Evolutionary conservation across 371 early-diverging fungal species (phyloP).

Genomic region (Mucor plumbeus): DNA sequence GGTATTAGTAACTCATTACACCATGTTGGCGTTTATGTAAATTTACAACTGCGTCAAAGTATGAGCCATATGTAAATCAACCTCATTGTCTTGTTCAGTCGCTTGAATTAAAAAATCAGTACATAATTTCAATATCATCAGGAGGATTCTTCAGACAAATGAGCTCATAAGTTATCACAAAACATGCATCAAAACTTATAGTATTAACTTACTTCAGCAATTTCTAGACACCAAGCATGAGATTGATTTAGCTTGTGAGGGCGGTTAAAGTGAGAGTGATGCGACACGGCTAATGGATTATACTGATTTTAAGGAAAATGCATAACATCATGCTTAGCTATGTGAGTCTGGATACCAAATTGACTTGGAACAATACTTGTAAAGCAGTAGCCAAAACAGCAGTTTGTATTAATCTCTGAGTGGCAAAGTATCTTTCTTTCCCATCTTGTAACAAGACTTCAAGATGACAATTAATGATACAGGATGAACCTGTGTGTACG

Average conservation of each 20-base stretch:
- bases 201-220: slow-evolving; percentile 26
- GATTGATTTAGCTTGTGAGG: slow-evolving; percentile 24
- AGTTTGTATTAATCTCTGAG: too few relatives aligned
- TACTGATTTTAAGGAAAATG: too few relatives aligned
- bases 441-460: too few relatives aligned
- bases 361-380: too few relatives aligned
- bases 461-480: too few relatives aligned
- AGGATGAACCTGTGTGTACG: too few relatives aligned
- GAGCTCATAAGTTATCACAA: slow-evolving; percentile 28
- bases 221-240: slow-evolving; percentile 24
- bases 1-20: slow-evolving; percentile 24
- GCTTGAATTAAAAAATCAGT: slow-evolving; percentile 24
- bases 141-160: slow-evolving; percentile 25
- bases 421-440: too few relatives aligned
- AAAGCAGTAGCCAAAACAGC: too few relatives aligned
- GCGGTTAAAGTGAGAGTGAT: slow-evolving; percentile 18
- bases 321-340: too few relatives aligned
- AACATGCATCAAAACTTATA: slow-evolving; percentile 24
- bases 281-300: too few relatives aligned
- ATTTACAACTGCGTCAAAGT: slow-evolving; percentile 26
- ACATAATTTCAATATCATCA: slow-evolving; percentile 25
- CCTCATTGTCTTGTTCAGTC: slow-evolving; percentile 21
- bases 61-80: slow-evolving; percentile 25
- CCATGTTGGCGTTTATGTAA: slow-evolving; percentile 25
- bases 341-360: too few relatives aligned